A percentile compares a stretch with the other conserved stretches of the same genome.
phyloP scores from a whole-genome alignment of 331 rosid species.

The Rhamnella rubrinervis region DNA sequence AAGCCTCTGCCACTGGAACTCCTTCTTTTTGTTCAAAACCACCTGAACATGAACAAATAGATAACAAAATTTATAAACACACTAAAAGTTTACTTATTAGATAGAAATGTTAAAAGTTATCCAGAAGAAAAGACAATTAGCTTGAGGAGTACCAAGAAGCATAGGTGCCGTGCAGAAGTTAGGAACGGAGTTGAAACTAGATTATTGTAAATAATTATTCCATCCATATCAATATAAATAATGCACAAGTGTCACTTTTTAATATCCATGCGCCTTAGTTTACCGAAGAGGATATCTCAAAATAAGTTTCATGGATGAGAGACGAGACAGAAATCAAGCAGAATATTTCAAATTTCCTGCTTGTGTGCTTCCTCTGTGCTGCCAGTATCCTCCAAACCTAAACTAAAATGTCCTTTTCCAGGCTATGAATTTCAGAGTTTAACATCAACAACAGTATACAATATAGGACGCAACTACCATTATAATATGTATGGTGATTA shows the following conservation, averaged over 20 bases:
- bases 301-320: background rate
- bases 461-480: background rate
- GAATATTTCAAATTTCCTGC: background rate
- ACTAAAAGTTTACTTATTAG: background rate
- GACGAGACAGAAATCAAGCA: slow-evolving; percentile 9
- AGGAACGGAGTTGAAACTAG: background rate
- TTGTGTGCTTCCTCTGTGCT: background rate
- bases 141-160: background rate
- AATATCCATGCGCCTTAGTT: background rate
- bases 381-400: background rate
- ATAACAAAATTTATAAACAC: slow-evolving; percentile 8
- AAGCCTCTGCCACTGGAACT: slow-evolving; percentile 88
- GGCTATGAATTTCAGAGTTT: background rate
- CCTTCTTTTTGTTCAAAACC: slow-evolving; percentile 76
- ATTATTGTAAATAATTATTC: background rate
- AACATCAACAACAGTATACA: background rate
- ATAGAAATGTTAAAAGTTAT: background rate
- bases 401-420: slow-evolving; percentile 3
- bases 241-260: background rate
- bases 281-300: background rate
- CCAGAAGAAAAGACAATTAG: slow-evolving; percentile 1
- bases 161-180: background rate
- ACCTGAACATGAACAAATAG: slow-evolving; percentile 48
- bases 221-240: background rate
- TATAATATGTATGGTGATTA: background rate